A percentile compares a stretch with the other conserved stretches of the same genome.
These are phyloP conservation scores for Hirschioporus abietinus DNA, from an alignment of 768 basidiomycete genomes.

Conservation along the genomic window DNA sequence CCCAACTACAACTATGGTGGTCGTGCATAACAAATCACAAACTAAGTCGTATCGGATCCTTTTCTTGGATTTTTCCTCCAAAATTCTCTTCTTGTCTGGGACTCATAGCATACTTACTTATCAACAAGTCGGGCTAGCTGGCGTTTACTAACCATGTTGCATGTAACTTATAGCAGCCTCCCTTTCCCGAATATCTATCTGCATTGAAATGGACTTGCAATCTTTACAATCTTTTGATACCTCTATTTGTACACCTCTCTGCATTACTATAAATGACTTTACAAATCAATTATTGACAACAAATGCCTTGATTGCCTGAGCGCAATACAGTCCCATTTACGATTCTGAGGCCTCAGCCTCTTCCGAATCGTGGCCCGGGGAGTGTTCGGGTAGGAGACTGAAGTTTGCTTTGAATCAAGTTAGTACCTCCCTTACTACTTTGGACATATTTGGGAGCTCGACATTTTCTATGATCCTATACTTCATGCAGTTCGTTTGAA, in stretches of 20 bases:
- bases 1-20: background rate
- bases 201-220: background rate
- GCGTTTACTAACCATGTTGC: background rate
- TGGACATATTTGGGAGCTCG: too few species aligned
- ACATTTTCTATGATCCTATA: too few species aligned
- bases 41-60: background rate
- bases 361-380: too few species aligned
- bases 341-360: too few species aligned
- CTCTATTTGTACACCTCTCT: background rate
- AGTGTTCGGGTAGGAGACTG: too few species aligned
- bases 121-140: background rate
- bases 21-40: background rate
- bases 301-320: too few species aligned
- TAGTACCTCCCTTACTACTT: too few species aligned
- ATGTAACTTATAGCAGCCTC: background rate
- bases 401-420: too few species aligned
- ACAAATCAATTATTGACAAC: too few species aligned
- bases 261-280: background rate
- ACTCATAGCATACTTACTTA: background rate
- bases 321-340: too few species aligned
- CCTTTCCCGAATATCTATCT: background rate
- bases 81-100: background rate
- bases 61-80: background rate
- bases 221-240: background rate
- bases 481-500: too few species aligned